Evolutionary conservation across 2,329 filamentous ascomycete species (phyloP).

Genomic region (Verruconis gallopava): DNA sequence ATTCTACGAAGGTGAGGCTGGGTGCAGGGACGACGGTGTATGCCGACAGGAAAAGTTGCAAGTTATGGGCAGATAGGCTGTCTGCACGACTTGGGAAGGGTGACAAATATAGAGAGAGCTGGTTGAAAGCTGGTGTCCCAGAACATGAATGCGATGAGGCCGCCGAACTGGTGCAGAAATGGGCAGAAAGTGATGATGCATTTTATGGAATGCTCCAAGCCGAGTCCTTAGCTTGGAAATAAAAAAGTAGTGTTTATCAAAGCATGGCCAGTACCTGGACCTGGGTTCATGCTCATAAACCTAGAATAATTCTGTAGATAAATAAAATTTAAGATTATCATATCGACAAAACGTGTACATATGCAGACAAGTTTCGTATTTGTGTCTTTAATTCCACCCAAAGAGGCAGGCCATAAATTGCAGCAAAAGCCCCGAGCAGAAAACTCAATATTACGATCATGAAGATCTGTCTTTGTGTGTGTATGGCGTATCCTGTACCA

Average conservation of each 20-base stretch:
- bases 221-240: slow-evolving; percentile 7
- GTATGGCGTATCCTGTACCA: background rate
- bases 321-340: background rate
- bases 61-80: background rate
- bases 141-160: slow-evolving; percentile 4
- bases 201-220: slow-evolving; percentile 8
- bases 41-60: background rate
- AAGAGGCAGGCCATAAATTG: slow-evolving; percentile 1
- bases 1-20: slow-evolving; percentile 3
- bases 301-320: background rate
- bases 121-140: slow-evolving; percentile 5
- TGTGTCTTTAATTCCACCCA: background rate
- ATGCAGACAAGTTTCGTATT: background rate
- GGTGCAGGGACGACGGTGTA: background rate
- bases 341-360: background rate
- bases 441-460: background rate
- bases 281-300: background rate
- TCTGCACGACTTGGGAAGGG: background rate
- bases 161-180: background rate
- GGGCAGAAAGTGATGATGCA: slow-evolving; percentile 5
- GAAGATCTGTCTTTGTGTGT: slow-evolving; percentile 1
- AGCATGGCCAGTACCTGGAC: no score
- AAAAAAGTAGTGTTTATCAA: no score
- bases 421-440: background rate
- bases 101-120: slow-evolving; percentile 2